These are phyloP conservation scores for Lipomyces lipofer DNA, from an alignment of 805 yeast species.

Conservation along the genomic window DNA sequence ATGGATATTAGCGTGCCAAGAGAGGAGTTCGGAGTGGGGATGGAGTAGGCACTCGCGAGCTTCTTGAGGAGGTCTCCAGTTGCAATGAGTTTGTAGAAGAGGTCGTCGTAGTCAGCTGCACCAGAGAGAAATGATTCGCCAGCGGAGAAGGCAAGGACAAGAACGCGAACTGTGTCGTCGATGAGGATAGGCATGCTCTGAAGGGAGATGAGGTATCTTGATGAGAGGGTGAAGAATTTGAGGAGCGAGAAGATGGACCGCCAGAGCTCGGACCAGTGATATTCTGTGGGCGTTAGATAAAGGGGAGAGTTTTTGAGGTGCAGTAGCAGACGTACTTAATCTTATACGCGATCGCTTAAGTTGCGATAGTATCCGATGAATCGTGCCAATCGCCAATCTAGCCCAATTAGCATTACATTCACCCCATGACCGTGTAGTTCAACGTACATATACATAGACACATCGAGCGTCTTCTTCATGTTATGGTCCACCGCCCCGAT, in stretches of 20 bases:
- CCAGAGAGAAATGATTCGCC: conserved; percentile 40
- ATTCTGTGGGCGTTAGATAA: conserved; percentile 18
- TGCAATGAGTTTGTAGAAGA: conserved; percentile 39
- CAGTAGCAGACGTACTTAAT: conserved; percentile 6
- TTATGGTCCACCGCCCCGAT: conserved; percentile 40
- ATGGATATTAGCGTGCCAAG: conserved; percentile 25
- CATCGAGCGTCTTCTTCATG: conserved; percentile 35
- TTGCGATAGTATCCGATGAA: conserved; percentile 24
- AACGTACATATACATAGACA: conserved; percentile 33
- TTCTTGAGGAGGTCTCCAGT: conserved; percentile 34
- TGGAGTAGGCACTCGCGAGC: conserved; percentile 28
- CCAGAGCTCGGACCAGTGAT: conserved; percentile 46
- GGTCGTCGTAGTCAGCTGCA: conserved; percentile 38
- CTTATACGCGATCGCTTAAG: conserved; percentile 22
- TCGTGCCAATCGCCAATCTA: conserved; percentile 20
- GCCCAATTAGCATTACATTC: neutral
- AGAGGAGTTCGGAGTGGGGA: conserved; percentile 13
- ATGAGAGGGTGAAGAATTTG: conserved; percentile 31
- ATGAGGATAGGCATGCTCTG: conserved; percentile 23
- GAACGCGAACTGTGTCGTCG: conserved; percentile 26
- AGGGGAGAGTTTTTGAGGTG: neutral
- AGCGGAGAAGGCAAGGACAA: conserved; percentile 37
- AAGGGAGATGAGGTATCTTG: conserved; percentile 8
- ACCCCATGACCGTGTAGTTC: too few relatives aligned
- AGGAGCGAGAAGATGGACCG: conserved; percentile 37